Evolutionary conservation across 2,329 filamentous ascomycete species (phyloP), one percentile per base, ranked within the genome.

Genomic region (Botrytis galanthina): DNA sequence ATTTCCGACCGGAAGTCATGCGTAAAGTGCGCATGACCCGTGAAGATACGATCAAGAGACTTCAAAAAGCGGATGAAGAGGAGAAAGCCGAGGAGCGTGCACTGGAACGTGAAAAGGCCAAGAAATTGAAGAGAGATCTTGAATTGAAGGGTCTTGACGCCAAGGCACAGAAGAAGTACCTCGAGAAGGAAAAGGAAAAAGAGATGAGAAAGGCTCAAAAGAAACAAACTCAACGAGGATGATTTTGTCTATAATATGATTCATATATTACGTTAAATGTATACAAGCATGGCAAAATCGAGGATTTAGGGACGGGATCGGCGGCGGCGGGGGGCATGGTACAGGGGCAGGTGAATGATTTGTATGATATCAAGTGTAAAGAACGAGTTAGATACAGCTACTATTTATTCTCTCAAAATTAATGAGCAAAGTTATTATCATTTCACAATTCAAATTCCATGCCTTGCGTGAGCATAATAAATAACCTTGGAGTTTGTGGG

Each of bases 1-100:
- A 93, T 83, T 98, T 98, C 90, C 93, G 96, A 20, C 90, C 93
- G 54, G 93, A 98, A 85, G 94, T 97, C 48, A 85, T 92, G 82
- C 93, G 93, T 82, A 97, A 97, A 86, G 87, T 99, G 77, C 90
- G 90, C 80, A 85, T 86, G 75, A 91, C 91, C 48, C 94, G 96
- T 76, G 95, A 98, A 61, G 91, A 93, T 73, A 91, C 93, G 79
- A 88, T 93, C 79, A 88, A 88, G 80, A 92, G 92, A 84, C 90
- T 99, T 80, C 90, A 92, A 82, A 94, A 93, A 84, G 85, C 88
- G 0, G 89, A 91, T 71, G 94, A 98, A 77, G 93, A 93, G 75
- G 88, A 90, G 80, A 94, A 94, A 86, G 92, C 90, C 81, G 93
- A 95, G 84, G 92, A 95, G 85, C 87, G 93, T 37, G 88, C 90